These are phyloP conservation scores for Hypholoma fasciculare DNA, from an alignment of 768 basidiomycete species.

Conservation along the genomic window DNA sequence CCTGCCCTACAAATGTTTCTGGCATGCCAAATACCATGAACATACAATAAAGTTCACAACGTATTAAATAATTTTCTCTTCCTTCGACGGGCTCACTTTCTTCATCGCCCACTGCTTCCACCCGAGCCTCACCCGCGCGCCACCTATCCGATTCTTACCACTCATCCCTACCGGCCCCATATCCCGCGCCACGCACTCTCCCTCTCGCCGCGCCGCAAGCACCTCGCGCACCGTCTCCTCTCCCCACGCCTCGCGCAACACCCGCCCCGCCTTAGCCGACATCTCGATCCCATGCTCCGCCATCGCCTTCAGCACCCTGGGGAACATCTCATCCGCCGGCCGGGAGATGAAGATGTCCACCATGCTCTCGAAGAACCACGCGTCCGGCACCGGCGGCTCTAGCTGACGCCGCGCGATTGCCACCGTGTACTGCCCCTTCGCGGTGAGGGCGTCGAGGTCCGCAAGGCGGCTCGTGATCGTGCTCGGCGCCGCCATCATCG, in stretches of 20 bases:
- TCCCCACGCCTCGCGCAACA: neutral
- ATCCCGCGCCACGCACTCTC: neutral
- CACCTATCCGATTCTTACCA: neutral
- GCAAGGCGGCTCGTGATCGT: neutral
- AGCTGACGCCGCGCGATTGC: too few species aligned
- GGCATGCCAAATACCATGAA: too few species aligned
- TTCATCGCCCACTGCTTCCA: neutral
- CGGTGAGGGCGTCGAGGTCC: neutral
- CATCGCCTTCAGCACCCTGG: constrained; percentile 1
- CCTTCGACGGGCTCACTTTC: too few species aligned
- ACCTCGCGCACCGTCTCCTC: neutral
- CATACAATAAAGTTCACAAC: too few species aligned
- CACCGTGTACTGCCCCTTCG: neutral
- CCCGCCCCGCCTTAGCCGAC: neutral
- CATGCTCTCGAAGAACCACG: constrained; percentile 5
- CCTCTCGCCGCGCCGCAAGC: neutral
- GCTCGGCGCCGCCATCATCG: neutral
- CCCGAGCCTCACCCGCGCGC: neutral
- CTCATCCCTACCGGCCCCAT: neutral
- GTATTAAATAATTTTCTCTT: too few species aligned
- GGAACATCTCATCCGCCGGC: neutral
- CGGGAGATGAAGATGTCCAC: neutral
- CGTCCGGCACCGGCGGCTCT: neutral
- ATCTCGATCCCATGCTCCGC: neutral
- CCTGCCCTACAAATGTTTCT: too few species aligned